Evolutionary conservation across 352 stramenopile species (phyloP).

Genomic region (Pelagophyceae sp.): DNA sequence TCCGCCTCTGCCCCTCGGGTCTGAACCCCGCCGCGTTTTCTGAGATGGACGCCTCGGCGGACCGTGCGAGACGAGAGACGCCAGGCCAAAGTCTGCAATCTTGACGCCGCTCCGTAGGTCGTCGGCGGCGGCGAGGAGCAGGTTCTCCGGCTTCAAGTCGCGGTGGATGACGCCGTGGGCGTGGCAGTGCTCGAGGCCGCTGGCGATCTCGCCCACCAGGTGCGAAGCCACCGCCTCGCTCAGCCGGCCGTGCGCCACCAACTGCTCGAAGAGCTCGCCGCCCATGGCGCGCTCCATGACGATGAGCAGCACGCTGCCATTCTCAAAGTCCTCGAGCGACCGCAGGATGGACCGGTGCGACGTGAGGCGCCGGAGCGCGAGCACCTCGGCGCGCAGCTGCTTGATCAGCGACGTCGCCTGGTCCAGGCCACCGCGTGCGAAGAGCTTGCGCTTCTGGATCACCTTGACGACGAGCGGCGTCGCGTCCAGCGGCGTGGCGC

Average conservation of each 20-base stretch:
- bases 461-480: not conserved
- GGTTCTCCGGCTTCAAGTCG: not conserved
- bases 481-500: too few relatives aligned
- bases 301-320: not conserved
- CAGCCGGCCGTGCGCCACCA: not conserved
- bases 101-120: conserved; percentile 30
- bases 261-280: conserved; percentile 4
- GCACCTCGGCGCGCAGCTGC: not conserved
- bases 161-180: not conserved
- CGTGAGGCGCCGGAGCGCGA: not conserved
- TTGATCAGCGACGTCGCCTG: not conserved
- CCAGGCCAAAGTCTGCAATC: conserved; percentile 58
- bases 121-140: not conserved
- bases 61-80: conserved; percentile 43
- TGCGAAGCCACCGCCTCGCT: not conserved
- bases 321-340: not conserved
- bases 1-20: too few relatives aligned
- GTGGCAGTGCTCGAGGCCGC: not conserved
- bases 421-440: too few relatives aligned
- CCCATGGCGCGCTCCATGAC: not conserved
- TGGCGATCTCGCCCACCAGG: not conserved
- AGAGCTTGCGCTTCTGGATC: not conserved
- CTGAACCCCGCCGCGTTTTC: too few relatives aligned
- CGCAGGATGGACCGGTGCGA: not conserved
- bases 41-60: too few relatives aligned